Base-by-base conservation (phyloP, 805 yeast species). In the Priceomyces melissophilus region DNA sequence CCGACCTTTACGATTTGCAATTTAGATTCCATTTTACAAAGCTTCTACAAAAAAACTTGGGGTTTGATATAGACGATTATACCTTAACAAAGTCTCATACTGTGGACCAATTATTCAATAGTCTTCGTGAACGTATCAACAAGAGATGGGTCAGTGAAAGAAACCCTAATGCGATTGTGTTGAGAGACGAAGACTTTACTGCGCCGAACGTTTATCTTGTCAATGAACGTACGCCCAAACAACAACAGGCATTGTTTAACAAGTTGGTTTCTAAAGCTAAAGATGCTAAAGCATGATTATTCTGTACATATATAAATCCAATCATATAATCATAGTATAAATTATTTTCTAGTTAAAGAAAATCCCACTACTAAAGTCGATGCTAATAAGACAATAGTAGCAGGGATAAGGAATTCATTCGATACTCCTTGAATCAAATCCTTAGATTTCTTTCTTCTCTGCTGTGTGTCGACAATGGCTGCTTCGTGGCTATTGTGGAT, bases 161-260 rank as follows among this genome's bases (percentile, higher is more conserved):
- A 56, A 77, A 81, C 53, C 89, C 93, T n/a, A 77, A 84, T 52
- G 91, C 87, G 23, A 77, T 87, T 41, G 79, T 81, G 45, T 68
- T 87, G 49, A 67, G 78, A 42, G 58, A 67, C 6, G 69, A 67
- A 23, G 81, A 77, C 34, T 84, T 79, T 53, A 67, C 62, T 25
- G 79, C 84, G 30, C 67, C 77, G 3, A 86, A 84, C 49, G 64
- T 82, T 27, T 71, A 72, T 46, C 65, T 81, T 45, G 79, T 75
- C 42, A 65, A 75, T 33, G 79, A 72, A 51, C 69, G 71, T n/a
- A 63, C 67, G 40, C 69, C 72, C 32, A 59, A 60, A 43, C 67
- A 71, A 42, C 78, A 76, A 54, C 63, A 67, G 44, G 60, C 65
- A 51, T 66, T 61, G 43, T 72, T 72, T 54, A 68, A 70, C 36